Evolutionary conservation across 768 basidiomycete species (phyloP), one percentile per base, ranked within the genome.

Genomic region (Trametes cubensis): DNA sequence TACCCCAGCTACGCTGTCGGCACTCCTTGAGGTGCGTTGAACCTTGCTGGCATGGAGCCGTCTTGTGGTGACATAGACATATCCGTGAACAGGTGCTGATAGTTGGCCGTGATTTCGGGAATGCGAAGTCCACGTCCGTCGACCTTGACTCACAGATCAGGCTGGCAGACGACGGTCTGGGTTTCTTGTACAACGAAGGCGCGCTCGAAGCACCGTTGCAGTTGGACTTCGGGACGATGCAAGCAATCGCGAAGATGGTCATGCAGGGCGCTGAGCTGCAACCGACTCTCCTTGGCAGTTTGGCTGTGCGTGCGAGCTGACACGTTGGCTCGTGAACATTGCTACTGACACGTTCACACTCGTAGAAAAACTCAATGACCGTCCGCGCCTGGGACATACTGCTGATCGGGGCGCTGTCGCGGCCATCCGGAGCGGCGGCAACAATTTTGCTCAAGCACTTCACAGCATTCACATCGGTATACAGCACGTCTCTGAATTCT

Each of bases 301-400:
- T 71, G 0, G 80, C 49, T 55, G 73, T 64, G 69, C 71, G 55
- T 77, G 78, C 25, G 66, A 11, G 34, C 10, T 11, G 10, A 71
- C 10, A 60, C 51, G 47, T 34, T 49, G 26, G n/a, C 11, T 49
- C 15, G 11, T 47, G 20, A 38, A 38, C 17, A 6, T 23, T 21
- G 10, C 11, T 5, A 1, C 45, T 46, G 45, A 46, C 21, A 23
- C 4, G 45, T 25, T 20, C 4, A 6, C 21, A 4, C 21, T 39
- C 11, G 6, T 18, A 70, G 68, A 64, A 52, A 25, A 64, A 53
- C 28, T 40, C 49, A 3, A 45, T 67, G 55, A 41, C 74, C 39
- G 75, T 89, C 2, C 82, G 86, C 17, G 76, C 82, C 2, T 92
- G 90, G 90, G 89, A 87, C 68, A 71, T 88, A 38, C 70, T 92